Conservation (phyloP, 75 land plant genomes). For the Sequoiadendron giganteum region DNA sequence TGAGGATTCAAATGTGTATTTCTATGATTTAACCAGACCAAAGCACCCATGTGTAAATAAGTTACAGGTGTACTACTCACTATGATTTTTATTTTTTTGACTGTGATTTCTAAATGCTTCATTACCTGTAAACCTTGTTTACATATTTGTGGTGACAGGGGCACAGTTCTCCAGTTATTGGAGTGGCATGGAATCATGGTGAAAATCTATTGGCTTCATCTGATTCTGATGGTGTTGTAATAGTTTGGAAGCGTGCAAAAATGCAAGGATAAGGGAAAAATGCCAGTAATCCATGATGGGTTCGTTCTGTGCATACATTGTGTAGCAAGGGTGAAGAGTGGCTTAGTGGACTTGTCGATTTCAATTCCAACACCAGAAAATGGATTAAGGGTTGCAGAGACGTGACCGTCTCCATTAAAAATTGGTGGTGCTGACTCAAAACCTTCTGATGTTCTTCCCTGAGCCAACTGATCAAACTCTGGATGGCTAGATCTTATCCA, state of each 20-base stretch:
- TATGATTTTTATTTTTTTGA: background rate
- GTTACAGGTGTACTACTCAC: constrained; percentile 59
- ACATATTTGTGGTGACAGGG: constrained; percentile 54
- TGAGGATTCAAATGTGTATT: constrained; percentile 96
- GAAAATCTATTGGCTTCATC: constrained; percentile 95
- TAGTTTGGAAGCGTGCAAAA: constrained; percentile 96
- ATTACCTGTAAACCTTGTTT: background rate
- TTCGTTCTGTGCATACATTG: background rate
- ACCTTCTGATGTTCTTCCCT: background rate
- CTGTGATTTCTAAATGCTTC: background rate
- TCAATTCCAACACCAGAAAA: background rate
- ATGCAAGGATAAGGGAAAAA: background rate
- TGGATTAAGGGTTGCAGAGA: background rate
- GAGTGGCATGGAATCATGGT: constrained; percentile 97
- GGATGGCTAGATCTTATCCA: background rate
- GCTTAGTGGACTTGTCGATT: background rate
- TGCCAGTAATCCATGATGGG: background rate
- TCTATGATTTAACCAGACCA: constrained; percentile 93
- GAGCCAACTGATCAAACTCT: background rate
- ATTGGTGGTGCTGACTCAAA: background rate
- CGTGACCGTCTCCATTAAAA: background rate
- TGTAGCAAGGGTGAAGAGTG: background rate
- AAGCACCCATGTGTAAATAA: constrained; percentile 95
- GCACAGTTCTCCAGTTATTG: constrained; percentile 85
- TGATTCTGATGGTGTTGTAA: constrained; percentile 89